Evolutionary conservation across 2,329 filamentous ascomycete species (phyloP).

Genomic region (Ciborinia camelliae): DNA sequence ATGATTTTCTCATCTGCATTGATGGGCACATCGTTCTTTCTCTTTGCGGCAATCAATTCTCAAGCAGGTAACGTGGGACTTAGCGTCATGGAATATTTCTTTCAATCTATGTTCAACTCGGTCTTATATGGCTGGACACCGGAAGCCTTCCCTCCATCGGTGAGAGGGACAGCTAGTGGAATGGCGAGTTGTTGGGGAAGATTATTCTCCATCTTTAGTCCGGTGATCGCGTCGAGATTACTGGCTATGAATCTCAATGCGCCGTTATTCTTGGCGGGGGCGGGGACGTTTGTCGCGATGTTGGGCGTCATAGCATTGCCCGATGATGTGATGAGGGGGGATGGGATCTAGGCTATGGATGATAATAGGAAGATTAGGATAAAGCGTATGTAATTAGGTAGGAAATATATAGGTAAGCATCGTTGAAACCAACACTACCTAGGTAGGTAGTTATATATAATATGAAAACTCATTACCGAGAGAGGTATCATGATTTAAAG

Average conservation of each 20-base stretch:
- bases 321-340: conserved; percentile 16
- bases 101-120: conserved; percentile 34
- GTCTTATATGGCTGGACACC: conserved; percentile 30
- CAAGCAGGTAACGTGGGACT: conserved; percentile 33
- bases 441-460: too few relatives aligned
- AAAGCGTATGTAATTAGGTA: background rate
- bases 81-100: conserved; percentile 37
- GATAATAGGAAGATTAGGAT: background rate
- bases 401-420: background rate
- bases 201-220: conserved; percentile 55
- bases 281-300: conserved; percentile 51
- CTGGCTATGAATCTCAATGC: conserved; percentile 43
- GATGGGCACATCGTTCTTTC: conserved; percentile 32
- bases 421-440: background rate
- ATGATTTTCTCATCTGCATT: conserved; percentile 33
- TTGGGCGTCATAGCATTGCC: conserved; percentile 50
- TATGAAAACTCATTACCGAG: background rate
- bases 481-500: background rate
- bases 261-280: conserved; percentile 55
- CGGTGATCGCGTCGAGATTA: conserved; percentile 51
- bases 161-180: conserved; percentile 52
- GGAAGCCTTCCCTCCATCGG: conserved; percentile 42
- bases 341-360: conserved; percentile 8
- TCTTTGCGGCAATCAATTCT: conserved; percentile 32
- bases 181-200: conserved; percentile 57